These are phyloP conservation scores for Chenopodium quinoa DNA, from an alignment of 148 eudicot species.

Conservation along the genomic window DNA sequence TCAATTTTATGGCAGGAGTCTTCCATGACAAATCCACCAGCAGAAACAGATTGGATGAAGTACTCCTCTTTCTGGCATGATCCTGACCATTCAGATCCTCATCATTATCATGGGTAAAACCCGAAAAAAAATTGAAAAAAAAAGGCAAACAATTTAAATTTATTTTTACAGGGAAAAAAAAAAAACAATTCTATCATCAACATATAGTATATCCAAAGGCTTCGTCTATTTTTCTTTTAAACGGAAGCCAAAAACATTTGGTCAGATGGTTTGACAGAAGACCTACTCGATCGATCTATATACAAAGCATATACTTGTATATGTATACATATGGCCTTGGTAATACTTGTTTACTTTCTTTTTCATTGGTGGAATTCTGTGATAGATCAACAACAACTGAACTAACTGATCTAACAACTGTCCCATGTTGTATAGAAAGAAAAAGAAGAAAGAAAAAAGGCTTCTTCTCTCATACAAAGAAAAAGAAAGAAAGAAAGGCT, in stretches of 20 bases:
- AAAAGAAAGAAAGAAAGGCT: slow-evolving; percentile 35
- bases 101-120: slow-evolving; percentile 60
- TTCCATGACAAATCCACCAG: slow-evolving; percentile 52
- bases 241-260: background rate
- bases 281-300: no score
- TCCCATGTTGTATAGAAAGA: slow-evolving; percentile 25
- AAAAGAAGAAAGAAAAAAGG: slow-evolving; percentile 13
- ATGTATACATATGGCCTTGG: background rate
- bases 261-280: background rate
- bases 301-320: no score
- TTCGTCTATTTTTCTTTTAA: slow-evolving; percentile 9
- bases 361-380: background rate
- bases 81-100: slow-evolving; percentile 66
- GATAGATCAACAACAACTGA: slow-evolving; percentile 21
- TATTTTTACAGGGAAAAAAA: slow-evolving; percentile 1
- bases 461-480: background rate
- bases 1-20: slow-evolving; percentile 48
- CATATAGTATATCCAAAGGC: slow-evolving; percentile 16
- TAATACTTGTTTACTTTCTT: background rate
- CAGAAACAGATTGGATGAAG: slow-evolving; percentile 80
- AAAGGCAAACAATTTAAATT: background rate
- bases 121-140: background rate
- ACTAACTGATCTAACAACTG: slow-evolving; percentile 33
- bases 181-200: background rate
- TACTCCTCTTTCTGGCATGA: slow-evolving; percentile 84